These are phyloP conservation scores for Hygrophorus pudorinus DNA, from an alignment of 768 basidiomycete genomes.

Conservation along the genomic window DNA sequence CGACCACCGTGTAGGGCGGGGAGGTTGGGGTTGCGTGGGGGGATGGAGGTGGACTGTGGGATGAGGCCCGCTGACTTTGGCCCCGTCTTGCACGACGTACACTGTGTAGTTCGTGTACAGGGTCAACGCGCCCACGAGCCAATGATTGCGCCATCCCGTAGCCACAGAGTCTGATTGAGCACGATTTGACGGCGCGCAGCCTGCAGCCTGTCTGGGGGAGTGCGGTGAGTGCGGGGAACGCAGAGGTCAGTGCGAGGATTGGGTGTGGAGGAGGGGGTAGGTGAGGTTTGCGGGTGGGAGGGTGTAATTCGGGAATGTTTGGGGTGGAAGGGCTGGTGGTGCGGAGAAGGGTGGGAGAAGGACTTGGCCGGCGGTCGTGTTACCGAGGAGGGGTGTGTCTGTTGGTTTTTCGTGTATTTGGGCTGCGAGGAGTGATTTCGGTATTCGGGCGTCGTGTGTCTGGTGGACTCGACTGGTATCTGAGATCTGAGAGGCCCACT, in stretches of 20 bases:
- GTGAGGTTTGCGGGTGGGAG: slow-evolving; percentile 49
- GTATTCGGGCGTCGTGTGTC: slow-evolving; percentile 3
- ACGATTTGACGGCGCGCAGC: slow-evolving; percentile 31
- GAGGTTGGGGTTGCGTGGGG: slow-evolving; percentile 36
- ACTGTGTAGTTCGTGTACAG: slow-evolving; percentile 73
- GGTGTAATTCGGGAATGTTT: slow-evolving; percentile 65
- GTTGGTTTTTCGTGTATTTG: slow-evolving; percentile 37
- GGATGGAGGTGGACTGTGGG: slow-evolving; percentile 28
- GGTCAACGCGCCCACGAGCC: slow-evolving; percentile 47
- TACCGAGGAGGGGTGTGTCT: slow-evolving; percentile 50
- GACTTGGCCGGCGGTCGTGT: slow-evolving; percentile 65
- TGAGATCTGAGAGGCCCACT: slow-evolving; percentile 45
- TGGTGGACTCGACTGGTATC: too few species aligned
- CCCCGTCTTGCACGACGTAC: slow-evolving; percentile 47
- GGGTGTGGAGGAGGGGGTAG: slow-evolving; percentile 28
- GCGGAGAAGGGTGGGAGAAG: slow-evolving; percentile 43
- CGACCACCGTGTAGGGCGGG: slow-evolving; percentile 45
- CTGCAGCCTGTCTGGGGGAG: slow-evolving; percentile 53
- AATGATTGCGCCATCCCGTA: slow-evolving; percentile 64
- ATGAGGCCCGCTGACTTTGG: slow-evolving; percentile 51
- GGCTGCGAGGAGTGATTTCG: slow-evolving; percentile 19
- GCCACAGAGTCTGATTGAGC: slow-evolving; percentile 42
- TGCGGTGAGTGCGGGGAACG: slow-evolving; percentile 20
- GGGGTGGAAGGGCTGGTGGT: slow-evolving; percentile 22
- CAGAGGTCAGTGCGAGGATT: slow-evolving; percentile 48